phyloP scores from a whole-genome alignment of 306 rosid species.

The Trichosanthes truncata region DNA sequence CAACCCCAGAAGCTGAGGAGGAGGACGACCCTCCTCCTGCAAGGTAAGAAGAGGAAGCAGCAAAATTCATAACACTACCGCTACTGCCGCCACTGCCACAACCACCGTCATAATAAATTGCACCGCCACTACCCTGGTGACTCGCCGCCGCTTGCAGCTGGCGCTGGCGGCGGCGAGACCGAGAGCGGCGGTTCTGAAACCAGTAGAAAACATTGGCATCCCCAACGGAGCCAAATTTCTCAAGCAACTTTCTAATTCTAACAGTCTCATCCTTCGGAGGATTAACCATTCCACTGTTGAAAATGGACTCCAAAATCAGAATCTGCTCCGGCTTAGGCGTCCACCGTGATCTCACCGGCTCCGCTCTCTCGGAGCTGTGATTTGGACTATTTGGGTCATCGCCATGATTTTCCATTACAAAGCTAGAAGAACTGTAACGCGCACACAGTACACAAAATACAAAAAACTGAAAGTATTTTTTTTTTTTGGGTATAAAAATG shows the following conservation, averaged over 20 bases:
- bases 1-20: slow-evolving; percentile 30
- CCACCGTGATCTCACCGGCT: slow-evolving; percentile 89
- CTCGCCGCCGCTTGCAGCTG: slow-evolving; percentile 43
- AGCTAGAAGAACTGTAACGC: not conserved
- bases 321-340: slow-evolving; percentile 91
- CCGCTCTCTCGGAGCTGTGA: slow-evolving; percentile 37
- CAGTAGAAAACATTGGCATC: slow-evolving; percentile 96
- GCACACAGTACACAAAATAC: not conserved
- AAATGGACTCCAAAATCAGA: slow-evolving; percentile 83
- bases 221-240: slow-evolving; percentile 79
- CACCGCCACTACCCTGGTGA: slow-evolving; percentile 28
- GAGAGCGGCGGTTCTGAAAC: slow-evolving; percentile 93
- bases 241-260: slow-evolving; percentile 60
- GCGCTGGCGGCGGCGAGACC: slow-evolving; percentile 95
- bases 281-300: slow-evolving; percentile 94
- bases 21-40: slow-evolving; percentile 27
- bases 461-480: not conserved
- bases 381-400: slow-evolving; percentile 30
- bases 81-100: not conserved
- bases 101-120: slow-evolving; percentile 21
- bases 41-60: slow-evolving; percentile 10
- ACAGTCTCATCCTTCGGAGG: slow-evolving; percentile 89
- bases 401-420: slow-evolving; percentile 47
- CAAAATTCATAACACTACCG: slow-evolving; percentile 12
- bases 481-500: not conserved